Conservation (phyloP, 2,329 filamentous ascomycete genomes). For the Zopfia rhizophila region DNA sequence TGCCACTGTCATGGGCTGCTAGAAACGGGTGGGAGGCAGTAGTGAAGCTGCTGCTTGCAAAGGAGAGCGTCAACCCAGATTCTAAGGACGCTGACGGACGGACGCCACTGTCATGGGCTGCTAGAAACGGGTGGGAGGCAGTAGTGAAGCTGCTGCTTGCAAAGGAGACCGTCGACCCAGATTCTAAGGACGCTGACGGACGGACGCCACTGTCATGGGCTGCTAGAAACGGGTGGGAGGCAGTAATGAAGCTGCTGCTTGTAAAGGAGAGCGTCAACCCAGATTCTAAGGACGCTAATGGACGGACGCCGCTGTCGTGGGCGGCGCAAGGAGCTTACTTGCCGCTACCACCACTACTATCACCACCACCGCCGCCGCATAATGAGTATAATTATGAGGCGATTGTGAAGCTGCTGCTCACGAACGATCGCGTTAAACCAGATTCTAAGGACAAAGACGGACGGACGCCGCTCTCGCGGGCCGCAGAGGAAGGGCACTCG, state of each 20-base stretch:
- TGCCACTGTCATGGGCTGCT: slow-evolving; percentile 11
- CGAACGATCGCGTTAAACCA: neutral
- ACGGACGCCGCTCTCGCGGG: too few species aligned
- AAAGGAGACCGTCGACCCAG: slow-evolving; percentile 4
- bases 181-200: slow-evolving; percentile 3
- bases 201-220: slow-evolving; percentile 12
- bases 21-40: neutral
- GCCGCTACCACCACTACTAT: too few species aligned
- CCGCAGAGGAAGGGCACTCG: slow-evolving; percentile 5
- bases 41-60: slow-evolving; percentile 3
- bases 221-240: slow-evolving; percentile 9
- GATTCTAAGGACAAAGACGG: slow-evolving; percentile 1
- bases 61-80: neutral
- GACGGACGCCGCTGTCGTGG: slow-evolving; percentile 1
- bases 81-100: neutral
- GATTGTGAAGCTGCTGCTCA: slow-evolving; percentile 9
- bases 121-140: slow-evolving; percentile 1
- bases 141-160: slow-evolving; percentile 12
- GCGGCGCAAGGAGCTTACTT: too few species aligned
- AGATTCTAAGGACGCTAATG: slow-evolving; percentile 4
- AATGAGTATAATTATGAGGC: neutral
- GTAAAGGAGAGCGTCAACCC: slow-evolving; percentile 9
- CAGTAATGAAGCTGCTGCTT: slow-evolving; percentile 18
- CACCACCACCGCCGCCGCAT: neutral
- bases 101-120: slow-evolving; percentile 1